Base-by-base conservation (phyloP, 2,329 filamentous ascomycete genomes). In the Aspergillus vadensis region DNA sequence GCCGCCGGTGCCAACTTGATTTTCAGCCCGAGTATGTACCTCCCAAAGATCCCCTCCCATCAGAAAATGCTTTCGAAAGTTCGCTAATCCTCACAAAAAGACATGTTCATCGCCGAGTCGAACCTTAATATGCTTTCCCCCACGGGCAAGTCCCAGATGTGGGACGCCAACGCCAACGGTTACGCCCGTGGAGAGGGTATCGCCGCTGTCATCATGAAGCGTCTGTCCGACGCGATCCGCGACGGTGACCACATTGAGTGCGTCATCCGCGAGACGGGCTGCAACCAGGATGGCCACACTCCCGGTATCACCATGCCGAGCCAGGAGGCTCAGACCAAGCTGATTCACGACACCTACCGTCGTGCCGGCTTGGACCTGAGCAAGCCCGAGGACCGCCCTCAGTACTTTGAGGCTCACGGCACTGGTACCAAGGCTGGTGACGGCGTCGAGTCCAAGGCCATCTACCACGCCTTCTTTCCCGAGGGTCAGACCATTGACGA, bases 321-420 rank as follows among this genome's bases (percentile, higher is more conserved):
- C 30, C 56, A 63, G 44, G 14, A 63, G 1, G 78, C 79, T 0
- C 80, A 82, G 61, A 68, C 71, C 5, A 63, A 67, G 4, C 69
- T 81, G 4, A 81, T 82, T 58, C 62, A 67, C 3, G 60, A 68
- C 3, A 76, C 74, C 0, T 82, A 82, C 61, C 51, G 59, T 1
- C 66, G 67, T 23, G 77, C 78, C 7, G 77, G 77, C 2, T 69
- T 82, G 4, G 71, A 79, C 55, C 61, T 69, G 3, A 55, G 56
- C 5, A 65, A 67, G 21, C 52, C 61, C 0, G 30, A 58, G 1
- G 68, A 74, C 5, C 70, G 77, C 4, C 70, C 63, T 7, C 77
- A 80, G 57, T 82, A 75, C 61, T 80, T 81, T 17, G 78, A 82
- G 59, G 75, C 76, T 2, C 80, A 82, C 60, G 79, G 79, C 30